phyloP scores from a whole-genome alignment of 1,284 basidiomycete species.

The Puccinia novopanici region DNA sequence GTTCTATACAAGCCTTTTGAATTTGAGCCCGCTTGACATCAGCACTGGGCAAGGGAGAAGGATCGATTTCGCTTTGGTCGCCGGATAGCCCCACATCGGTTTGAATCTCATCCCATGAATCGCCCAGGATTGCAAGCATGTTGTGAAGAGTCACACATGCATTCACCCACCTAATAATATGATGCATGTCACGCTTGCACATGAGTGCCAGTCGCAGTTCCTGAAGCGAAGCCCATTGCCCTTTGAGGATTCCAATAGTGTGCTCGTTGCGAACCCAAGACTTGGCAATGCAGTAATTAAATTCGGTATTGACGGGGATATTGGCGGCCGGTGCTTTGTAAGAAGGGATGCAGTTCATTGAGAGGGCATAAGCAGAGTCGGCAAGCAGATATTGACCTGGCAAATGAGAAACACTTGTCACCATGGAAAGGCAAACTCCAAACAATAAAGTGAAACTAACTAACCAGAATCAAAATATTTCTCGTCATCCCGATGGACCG shows the following conservation, averaged over 20 bases:
- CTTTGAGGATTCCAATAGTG: too few species aligned
- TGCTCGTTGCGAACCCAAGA: too few species aligned
- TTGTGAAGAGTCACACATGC: too few species aligned
- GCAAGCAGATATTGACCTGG: too few species aligned
- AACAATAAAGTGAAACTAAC: too few species aligned
- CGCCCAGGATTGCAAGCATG: background rate
- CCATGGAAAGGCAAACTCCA: background rate
- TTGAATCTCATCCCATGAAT: background rate
- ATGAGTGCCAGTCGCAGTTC: background rate
- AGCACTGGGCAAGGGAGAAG: too few species aligned
- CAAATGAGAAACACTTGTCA: background rate
- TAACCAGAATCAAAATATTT: background rate
- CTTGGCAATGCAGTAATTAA: conserved; percentile 4
- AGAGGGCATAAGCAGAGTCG: background rate
- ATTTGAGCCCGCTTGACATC: too few species aligned
- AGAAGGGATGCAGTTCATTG: background rate
- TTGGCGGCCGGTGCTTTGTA: conserved; percentile 16
- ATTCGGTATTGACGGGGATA: background rate
- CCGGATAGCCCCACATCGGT: background rate
- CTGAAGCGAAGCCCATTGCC: too few species aligned
- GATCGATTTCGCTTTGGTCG: too few species aligned
- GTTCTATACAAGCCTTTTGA: too few species aligned
- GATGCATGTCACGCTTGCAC: background rate
- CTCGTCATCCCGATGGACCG: background rate
- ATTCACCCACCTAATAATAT: conserved; percentile 4